Base-by-base conservation (phyloP, 306 rosid species). In the Malus asiatica region DNA sequence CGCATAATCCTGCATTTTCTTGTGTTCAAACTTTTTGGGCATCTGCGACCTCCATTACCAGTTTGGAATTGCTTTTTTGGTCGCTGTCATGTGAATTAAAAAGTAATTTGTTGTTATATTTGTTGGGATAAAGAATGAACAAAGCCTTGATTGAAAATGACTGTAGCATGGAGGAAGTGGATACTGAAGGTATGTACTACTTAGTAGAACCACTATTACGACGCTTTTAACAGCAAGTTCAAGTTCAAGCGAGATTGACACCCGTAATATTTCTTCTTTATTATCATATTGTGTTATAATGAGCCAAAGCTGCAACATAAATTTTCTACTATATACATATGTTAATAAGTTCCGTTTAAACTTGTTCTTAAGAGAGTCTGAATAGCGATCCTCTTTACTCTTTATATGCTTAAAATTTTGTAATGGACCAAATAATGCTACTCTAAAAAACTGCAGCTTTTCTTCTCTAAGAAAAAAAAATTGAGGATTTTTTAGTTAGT, bases 161-260 rank as follows among this genome's bases (percentile, higher is more conserved):
- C 30, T 16, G 4, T 6, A 3, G 23, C 25, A 48, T 40, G 18
- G 65, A 68, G 69, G 82, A 61, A 70, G 71, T 72, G 72, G 62
- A 76, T 32, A 42, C 27, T 67, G 70, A 78, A 71, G 76, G 80
- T 72, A 62, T 78, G 72, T 73, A 78, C 86, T 78, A 85, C 40
- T 61, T 80, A 65, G 44, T 80, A 65, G 44, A 15, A 48, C 55
- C 19, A 48, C 55, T 13, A 48, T 48, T 46, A 18, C 20, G 8
- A 15, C 18, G 8, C 8, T 48, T 18, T 15, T 48, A 48, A 48
- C 16, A 4, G 8, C 20, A 15, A 69, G 40, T 35, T 35, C 40
- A 35, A 15, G 6, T 48, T 48, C 20, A 48, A 15, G 55, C 8
- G 20, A 48, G 53, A 4, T 5, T 14, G 6, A 48, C 7, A 48